A percentile compares a stretch with the other conserved stretches of the same genome.
Conservation (phyloP, 129 eudicot genomes). For the Helianthus annuus region DNA sequence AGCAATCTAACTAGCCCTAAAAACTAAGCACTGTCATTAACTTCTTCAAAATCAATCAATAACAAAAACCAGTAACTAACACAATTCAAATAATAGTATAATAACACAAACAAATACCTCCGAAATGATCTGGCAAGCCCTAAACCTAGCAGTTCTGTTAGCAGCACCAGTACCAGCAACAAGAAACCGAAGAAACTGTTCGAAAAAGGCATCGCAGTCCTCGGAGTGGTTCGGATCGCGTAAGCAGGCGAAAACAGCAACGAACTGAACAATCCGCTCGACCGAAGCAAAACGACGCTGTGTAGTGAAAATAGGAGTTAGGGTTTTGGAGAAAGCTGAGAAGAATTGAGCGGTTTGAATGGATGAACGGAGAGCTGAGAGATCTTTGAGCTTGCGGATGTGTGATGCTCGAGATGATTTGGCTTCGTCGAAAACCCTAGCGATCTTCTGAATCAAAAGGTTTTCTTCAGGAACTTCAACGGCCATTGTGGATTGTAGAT, state of each 20-base stretch:
- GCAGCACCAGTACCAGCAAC: slow-evolving; percentile 62
- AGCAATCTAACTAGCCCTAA: neutral
- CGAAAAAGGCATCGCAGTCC: slow-evolving; percentile 49
- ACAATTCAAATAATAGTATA: neutral
- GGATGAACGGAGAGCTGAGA: slow-evolving; percentile 54
- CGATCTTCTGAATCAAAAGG: slow-evolving; percentile 47
- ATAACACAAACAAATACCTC: slow-evolving; percentile 52
- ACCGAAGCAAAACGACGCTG: slow-evolving; percentile 73
- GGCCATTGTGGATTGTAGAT: slow-evolving; percentile 29
- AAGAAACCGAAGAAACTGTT: slow-evolving; percentile 64
- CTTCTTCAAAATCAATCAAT: neutral
- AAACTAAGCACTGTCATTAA: neutral
- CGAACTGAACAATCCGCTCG: slow-evolving; percentile 73
- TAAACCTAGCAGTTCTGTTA: slow-evolving; percentile 69
- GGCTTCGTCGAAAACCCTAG: slow-evolving; percentile 57
- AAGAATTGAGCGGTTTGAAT: slow-evolving; percentile 42
- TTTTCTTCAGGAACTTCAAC: slow-evolving; percentile 33
- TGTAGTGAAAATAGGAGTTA: slow-evolving; percentile 66
- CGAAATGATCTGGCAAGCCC: slow-evolving; percentile 94
- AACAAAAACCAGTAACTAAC: slow-evolving; percentile 1
- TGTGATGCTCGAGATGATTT: slow-evolving; percentile 75
- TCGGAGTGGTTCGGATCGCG: slow-evolving; percentile 29
- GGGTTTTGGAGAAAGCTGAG: slow-evolving; percentile 60
- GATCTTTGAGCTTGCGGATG: slow-evolving; percentile 83
- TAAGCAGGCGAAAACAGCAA: slow-evolving; percentile 49